Base-by-base conservation (phyloP, 2,329 filamentous ascomycete species). In the Alternaria infectoria region DNA sequence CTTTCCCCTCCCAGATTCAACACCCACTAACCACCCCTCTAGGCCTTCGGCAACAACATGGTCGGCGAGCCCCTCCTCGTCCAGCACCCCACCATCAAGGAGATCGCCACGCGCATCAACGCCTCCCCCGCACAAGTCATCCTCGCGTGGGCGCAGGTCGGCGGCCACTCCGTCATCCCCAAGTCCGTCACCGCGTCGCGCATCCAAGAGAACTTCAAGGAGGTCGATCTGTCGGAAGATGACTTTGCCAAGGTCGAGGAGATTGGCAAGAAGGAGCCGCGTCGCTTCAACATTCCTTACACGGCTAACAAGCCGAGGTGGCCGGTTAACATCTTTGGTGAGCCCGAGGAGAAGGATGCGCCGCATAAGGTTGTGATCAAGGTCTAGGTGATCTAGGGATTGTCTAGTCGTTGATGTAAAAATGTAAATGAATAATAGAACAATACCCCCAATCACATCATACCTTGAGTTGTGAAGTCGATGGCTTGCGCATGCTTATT, bases 101-200 rank as follows among this genome's bases (percentile, higher is more conserved):
- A 74, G 89, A 90, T 61, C 68, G 91, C 91, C 36, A 83, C 86
- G 71, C 85, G 86, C 69, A 85, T 88, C 12, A 84, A 87, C 10
- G 86, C 90, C 26, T 88, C 89, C 10, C 87, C 92, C 11, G 90
- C 91, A 19, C 93, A 97, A 85, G 86, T 97, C 47, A 86, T 97
- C 66, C 86, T 97, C 72, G 87, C 93, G 75, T 97, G 93, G 93
- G 88, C 92, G 30, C 96, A 93, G 17, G 93, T 96, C 85, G 72
- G 73, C 19, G 74, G 74, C 12, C 69, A 74, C 64, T 70, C 66
- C 17, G 74, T 77, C 55, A 77, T 77, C 40, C 75, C 75, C 58
- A 77, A 77, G 70, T 76, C 73, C 6, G 73, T 77, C 12, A 77
- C 72, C 3, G 62, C 72, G 12, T 70, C 69, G 19, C 73, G 75